A percentile compares a stretch with the other conserved stretches of the same genome.
phyloP scores from a whole-genome alignment of 306 rosid species.

The Quercus robur region DNA sequence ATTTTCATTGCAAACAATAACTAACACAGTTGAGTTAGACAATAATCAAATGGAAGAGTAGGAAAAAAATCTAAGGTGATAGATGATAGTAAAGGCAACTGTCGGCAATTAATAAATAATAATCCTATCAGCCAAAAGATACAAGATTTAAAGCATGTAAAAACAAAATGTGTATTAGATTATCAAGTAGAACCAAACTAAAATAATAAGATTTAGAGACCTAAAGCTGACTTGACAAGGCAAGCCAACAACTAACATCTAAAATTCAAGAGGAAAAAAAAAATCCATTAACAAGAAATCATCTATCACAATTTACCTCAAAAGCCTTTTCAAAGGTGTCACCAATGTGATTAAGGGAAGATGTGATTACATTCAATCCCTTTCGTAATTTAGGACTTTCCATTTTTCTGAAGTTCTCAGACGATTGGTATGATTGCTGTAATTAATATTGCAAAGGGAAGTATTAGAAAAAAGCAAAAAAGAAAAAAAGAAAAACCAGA shows the following conservation, averaged over 20 bases:
- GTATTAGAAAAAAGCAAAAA: not conserved
- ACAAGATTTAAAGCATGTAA: not conserved
- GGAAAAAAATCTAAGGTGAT: not conserved
- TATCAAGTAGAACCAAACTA: not conserved
- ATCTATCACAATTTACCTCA: slow-evolving; percentile 49
- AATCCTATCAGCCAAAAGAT: not conserved
- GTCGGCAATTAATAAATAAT: not conserved
- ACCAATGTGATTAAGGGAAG: slow-evolving; percentile 91
- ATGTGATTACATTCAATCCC: slow-evolving; percentile 73
- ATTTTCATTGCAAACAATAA: not conserved
- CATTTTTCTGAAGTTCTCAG: slow-evolving; percentile 37
- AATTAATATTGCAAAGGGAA: slow-evolving; percentile 22
- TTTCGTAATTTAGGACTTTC: slow-evolving; percentile 67
- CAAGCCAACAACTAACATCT: not conserved
- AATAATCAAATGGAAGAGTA: not conserved
- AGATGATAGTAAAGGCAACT: not conserved
- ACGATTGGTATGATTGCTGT: slow-evolving; percentile 45
- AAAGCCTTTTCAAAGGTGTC: slow-evolving; percentile 91
- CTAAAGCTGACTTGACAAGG: not conserved
- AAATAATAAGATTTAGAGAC: not conserved
- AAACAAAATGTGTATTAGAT: not conserved
- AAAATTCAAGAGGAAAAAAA: not conserved
- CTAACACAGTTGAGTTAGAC: not conserved
- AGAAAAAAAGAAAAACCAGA: not conserved
- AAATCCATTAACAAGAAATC: not conserved